Evolutionary conservation across 495 filamentous ascomycete genomes (phyloP), one percentile per base, ranked within the genome.

Genomic region (Neurospora africana): DNA sequence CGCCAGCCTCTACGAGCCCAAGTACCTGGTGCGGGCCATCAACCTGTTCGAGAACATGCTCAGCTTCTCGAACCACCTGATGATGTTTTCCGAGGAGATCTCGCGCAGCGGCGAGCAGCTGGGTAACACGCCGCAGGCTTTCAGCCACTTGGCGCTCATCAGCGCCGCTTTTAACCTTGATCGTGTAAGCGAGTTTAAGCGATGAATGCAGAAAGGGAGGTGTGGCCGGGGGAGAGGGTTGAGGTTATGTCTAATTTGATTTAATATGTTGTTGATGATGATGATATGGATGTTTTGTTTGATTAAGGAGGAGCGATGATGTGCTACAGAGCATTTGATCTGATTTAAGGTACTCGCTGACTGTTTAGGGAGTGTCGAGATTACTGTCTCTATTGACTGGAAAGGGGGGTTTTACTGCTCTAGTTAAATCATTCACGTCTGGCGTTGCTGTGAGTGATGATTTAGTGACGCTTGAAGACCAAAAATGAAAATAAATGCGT

Each of bases 71-170:
- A 93, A 92, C 77, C 91, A 93, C 76, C 81, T 91, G 69, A 86
- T 86, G 72, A 92, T 93, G 87, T 93, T 92, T 78, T 90, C 87
- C 21, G 90, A 92, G 78, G 91, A 93, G 83, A 92, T 92, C 71
- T 85, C 89, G 19, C 84, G 88, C 40, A 86, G 84, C 41, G 91
- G 91, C 1, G 90, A 93, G 78, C 90, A 92, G 81, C 84, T 82
- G 70, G 90, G 90, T 3, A 92, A 93, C 75, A 92, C 89, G 3
- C 90, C 91, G 0, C 90, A 93, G 77, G 91, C 91, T 0, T 93
- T 93, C 76, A 90, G 87, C 74, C 91, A 93, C 74, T 77, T 92
- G 68, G 90, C 90, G 3, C 84, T 91, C 74, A 87, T 93, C 72
- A 90, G 87, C 78, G 90, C 90, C 0, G 91, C 90, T 4, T 91